Evolutionary conservation across 2,329 filamentous ascomycete species (phyloP).

Genomic region (Xylaria arbuscula): DNA sequence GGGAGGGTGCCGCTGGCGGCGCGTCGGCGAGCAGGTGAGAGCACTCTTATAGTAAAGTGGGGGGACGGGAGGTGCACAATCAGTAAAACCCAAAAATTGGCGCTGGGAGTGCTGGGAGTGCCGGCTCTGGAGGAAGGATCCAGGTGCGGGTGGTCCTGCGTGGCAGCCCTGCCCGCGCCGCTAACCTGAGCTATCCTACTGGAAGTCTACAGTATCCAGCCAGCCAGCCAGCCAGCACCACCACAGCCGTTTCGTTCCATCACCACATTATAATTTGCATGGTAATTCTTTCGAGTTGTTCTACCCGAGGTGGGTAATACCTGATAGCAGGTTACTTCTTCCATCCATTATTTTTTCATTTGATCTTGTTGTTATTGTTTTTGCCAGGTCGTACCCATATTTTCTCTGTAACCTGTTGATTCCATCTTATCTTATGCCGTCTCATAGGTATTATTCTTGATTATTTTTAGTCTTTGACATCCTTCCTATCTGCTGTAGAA

Average conservation of each 20-base stretch:
- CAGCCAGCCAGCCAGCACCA: neutral
- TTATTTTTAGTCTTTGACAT: no score
- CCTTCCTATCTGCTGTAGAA: no score
- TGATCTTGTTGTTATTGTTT: no score
- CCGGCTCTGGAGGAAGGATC: slow-evolving; percentile 18
- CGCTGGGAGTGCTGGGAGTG: slow-evolving; percentile 5
- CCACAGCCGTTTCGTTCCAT: neutral
- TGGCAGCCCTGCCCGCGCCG: slow-evolving; percentile 36
- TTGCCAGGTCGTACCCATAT: no score
- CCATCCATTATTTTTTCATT: no score
- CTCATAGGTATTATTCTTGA: no score
- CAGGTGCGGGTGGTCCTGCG: slow-evolving; percentile 32
- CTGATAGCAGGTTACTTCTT: no score
- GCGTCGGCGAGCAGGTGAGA: slow-evolving; percentile 65
- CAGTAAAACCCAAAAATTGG: slow-evolving; percentile 53
- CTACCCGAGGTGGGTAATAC: no score
- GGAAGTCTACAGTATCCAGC: neutral
- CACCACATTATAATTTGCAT: neutral
- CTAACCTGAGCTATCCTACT: slow-evolving; percentile 20
- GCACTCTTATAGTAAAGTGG: slow-evolving; percentile 67
- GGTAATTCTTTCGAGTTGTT: neutral
- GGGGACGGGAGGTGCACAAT: slow-evolving; percentile 66
- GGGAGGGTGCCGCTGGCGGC: slow-evolving; percentile 54
- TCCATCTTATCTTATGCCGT: no score
- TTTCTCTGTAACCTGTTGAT: no score